Evolutionary conservation across 176 grass and related monocot species (phyloP).

Genomic region (Chloris gayana): DNA sequence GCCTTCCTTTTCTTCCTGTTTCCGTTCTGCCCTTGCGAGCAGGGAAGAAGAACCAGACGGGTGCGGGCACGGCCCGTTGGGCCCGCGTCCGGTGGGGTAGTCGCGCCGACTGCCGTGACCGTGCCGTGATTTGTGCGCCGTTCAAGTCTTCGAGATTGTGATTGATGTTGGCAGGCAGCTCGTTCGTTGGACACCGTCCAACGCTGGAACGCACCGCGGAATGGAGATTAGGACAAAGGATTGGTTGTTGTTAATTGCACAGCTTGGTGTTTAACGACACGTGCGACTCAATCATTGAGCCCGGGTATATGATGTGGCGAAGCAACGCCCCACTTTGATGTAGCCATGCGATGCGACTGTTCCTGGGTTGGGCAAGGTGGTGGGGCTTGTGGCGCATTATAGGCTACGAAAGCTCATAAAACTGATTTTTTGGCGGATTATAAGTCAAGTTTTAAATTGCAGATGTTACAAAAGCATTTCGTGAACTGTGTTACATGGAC

Average conservation of each 20-base stretch:
- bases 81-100: neutral
- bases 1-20: neutral
- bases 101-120: neutral
- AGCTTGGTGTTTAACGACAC: neutral
- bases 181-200: neutral
- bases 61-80: neutral
- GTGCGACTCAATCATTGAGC: neutral
- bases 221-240: neutral
- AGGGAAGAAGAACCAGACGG: neutral
- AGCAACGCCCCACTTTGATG: neutral
- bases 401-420: neutral
- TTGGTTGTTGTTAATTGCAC: neutral
- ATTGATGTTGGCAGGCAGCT: neutral
- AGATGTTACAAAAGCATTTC: too few relatives aligned
- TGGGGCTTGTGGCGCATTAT: neutral
- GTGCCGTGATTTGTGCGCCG: neutral
- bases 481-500: too few relatives aligned
- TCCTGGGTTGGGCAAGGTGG: neutral
- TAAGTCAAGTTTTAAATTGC: too few relatives aligned
- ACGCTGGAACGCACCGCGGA: neutral
- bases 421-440: too few relatives aligned
- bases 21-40: neutral
- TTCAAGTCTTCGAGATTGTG: slow-evolving; percentile 15
- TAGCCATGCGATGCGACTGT: neutral
- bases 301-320: neutral